Percentiles rank a stretch among this genome's conserved stretches.
These are phyloP conservation scores for Carex littledalei DNA, from an alignment of 176 grass and related monocot genomes.

Conservation along the genomic window DNA sequence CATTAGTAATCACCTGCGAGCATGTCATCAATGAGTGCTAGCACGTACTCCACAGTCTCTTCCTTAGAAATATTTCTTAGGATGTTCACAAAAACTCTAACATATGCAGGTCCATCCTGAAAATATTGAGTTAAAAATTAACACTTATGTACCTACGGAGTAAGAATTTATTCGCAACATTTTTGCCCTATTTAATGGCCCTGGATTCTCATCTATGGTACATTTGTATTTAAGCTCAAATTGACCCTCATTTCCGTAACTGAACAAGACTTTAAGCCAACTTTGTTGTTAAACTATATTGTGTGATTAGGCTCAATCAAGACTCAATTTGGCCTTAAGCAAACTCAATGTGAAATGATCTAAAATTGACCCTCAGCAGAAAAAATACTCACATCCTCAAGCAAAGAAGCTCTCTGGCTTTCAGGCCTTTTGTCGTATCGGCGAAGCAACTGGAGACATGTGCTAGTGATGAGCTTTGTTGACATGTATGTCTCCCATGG, in stretches of 20 bases:
- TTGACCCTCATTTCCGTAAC: neutral
- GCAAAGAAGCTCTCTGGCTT: constrained; percentile 61
- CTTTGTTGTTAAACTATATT: neutral
- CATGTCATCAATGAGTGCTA: constrained; percentile 95
- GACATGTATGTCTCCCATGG: constrained; percentile 99
- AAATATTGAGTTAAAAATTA: constrained; percentile 15
- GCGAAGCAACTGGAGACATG: constrained; percentile 68
- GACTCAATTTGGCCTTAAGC: neutral
- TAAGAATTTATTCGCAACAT: neutral
- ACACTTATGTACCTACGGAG: constrained; percentile 9
- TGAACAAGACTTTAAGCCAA: neutral
- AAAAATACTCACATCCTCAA: constrained; percentile 74
- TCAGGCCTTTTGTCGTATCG: constrained; percentile 77
- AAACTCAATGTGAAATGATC: neutral
- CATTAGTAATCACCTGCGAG: constrained; percentile 53
- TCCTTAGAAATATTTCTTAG: constrained; percentile 73
- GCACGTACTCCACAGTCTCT: constrained; percentile 91
- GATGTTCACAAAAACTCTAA: constrained; percentile 77
- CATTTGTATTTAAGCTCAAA: neutral
- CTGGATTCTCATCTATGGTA: neutral
- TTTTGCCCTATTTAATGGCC: neutral
- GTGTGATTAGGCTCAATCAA: neutral
- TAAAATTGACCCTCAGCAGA: neutral
- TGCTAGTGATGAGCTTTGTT: constrained; percentile 79
- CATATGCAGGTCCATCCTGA: constrained; percentile 77